Percentiles rank a stretch among this genome's conserved stretches.
Evolutionary conservation across 306 rosid species (phyloP).

Genomic region (Ziziphus jujuba): DNA sequence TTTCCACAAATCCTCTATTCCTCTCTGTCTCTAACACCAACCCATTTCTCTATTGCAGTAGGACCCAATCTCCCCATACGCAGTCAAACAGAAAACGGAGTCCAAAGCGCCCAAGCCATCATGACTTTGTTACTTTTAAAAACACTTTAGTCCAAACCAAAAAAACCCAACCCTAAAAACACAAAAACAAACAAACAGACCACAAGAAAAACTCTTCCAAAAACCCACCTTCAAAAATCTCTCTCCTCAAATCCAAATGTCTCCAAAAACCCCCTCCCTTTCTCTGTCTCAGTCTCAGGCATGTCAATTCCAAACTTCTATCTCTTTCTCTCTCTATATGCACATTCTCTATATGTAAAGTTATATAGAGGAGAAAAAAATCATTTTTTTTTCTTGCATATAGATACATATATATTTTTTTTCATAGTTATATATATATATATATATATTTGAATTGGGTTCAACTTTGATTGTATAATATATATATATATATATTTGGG

Average conservation of each 20-base stretch:
- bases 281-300: slow-evolving; percentile 48
- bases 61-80: no score
- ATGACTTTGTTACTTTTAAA: no score
- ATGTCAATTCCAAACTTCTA: slow-evolving; percentile 34
- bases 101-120: no score
- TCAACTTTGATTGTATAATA: not conserved
- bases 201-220: slow-evolving; percentile 5
- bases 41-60: no score
- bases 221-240: not conserved
- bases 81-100: no score
- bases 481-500: not conserved
- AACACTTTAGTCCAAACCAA: no score
- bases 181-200: no score
- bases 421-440: not conserved
- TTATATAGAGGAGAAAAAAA: not conserved
- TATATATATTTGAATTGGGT: not conserved
- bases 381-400: not conserved
- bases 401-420: not conserved
- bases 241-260: slow-evolving; percentile 32
- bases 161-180: no score
- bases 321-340: not conserved
- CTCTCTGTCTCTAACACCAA: no score
- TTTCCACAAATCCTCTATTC: no score
- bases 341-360: not conserved
- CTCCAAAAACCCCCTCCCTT: slow-evolving; percentile 44